A percentile compares a stretch with the other conserved stretches of the same genome.
Conservation (phyloP, 192 early-diverging fungal genomes). For the Coemansia sp. region DNA sequence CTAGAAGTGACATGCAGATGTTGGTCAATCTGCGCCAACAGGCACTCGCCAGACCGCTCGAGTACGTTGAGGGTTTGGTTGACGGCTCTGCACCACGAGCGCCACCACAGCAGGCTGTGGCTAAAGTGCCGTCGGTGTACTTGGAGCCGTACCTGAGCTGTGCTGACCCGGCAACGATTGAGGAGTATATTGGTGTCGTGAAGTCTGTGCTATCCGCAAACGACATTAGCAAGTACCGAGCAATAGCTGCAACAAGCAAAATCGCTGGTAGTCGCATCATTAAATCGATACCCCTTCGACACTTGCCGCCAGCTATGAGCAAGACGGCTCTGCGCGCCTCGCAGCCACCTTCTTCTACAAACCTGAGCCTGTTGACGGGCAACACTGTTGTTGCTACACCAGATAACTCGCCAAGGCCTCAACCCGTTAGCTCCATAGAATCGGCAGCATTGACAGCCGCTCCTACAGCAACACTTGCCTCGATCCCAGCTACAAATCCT, state of each 20-base stretch:
- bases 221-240: neutral
- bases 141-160: conserved; percentile 30
- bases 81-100: conserved; percentile 15
- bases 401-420: conserved; percentile 26
- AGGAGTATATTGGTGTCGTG: conserved; percentile 14
- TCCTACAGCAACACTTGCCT: neutral
- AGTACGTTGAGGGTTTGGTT: conserved; percentile 35
- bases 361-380: conserved; percentile 22
- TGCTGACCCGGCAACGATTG: conserved; percentile 13
- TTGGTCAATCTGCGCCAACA: conserved; percentile 24
- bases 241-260: neutral
- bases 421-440: neutral
- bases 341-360: conserved; percentile 13
- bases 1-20: conserved; percentile 42
- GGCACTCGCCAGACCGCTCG: conserved; percentile 26
- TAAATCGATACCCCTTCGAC: neutral
- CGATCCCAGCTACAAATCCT: neutral
- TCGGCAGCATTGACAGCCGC: neutral
- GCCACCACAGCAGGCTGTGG: conserved; percentile 35
- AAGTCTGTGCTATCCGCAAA: conserved; percentile 1
- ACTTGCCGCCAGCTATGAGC: neutral
- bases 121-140: conserved; percentile 27
- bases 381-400: conserved; percentile 43
- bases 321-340: conserved; percentile 11
- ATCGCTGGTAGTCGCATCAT: neutral